Evolutionary conservation across 75 land plant species (phyloP).

Genomic region (Sequoia sempervirens): DNA sequence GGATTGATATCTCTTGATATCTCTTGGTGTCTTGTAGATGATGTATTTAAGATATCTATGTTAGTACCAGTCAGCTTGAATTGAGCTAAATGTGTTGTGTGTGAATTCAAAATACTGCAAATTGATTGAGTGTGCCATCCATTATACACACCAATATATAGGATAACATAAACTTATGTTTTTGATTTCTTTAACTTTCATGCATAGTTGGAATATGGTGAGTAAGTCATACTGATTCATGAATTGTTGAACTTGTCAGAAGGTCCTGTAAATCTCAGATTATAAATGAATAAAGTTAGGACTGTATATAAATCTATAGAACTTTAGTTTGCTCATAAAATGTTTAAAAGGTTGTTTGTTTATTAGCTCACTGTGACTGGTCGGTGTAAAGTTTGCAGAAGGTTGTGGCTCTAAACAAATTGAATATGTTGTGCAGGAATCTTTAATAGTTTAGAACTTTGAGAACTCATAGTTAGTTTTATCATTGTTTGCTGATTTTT

Average conservation of each 20-base stretch:
- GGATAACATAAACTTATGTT: background rate
- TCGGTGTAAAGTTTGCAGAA: background rate
- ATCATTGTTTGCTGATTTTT: background rate
- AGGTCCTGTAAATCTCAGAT: background rate
- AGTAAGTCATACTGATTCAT: background rate
- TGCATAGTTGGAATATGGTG: background rate
- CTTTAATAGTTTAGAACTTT: background rate
- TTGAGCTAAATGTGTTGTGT: background rate
- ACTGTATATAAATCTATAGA: background rate
- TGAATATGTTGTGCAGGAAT: background rate
- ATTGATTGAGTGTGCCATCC: background rate
- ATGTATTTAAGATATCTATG: too few species aligned
- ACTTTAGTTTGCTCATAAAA: background rate
- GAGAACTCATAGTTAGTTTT: background rate
- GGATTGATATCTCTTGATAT: too few species aligned
- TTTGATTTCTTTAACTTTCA: background rate
- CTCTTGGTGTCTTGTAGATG: too few species aligned
- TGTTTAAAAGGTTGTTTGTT: background rate
- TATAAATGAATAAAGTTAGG: background rate
- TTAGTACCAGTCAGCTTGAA: background rate
- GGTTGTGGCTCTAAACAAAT: slow-evolving; percentile 1
- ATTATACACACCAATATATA: background rate
- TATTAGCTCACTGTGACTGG: background rate
- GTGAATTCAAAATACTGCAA: background rate
- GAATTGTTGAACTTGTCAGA: background rate